Percentiles rank a stretch among this genome's conserved stretches.
These are phyloP conservation scores for Leccinum fibrillosum DNA, from an alignment of 768 basidiomycete species.

Conservation along the genomic window DNA sequence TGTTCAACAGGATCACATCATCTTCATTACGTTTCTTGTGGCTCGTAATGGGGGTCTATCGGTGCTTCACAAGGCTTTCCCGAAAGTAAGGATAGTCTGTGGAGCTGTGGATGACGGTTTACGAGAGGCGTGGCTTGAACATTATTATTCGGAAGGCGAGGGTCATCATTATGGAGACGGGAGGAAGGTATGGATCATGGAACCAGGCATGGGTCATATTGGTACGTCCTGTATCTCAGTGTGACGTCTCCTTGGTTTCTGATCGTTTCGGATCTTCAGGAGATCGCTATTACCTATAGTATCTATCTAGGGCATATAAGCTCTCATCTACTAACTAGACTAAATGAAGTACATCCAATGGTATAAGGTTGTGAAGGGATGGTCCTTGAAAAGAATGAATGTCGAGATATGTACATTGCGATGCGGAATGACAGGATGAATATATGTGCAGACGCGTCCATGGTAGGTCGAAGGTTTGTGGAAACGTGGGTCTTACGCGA, in stretches of 20 bases:
- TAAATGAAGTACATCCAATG: slow-evolving; percentile 1
- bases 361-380: slow-evolving; percentile 8
- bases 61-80: slow-evolving; percentile 80
- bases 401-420: slow-evolving; percentile 13
- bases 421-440: slow-evolving; percentile 4
- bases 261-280: slow-evolving; percentile 21
- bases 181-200: slow-evolving; percentile 75
- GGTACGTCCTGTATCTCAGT: slow-evolving; percentile 40
- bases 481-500: neutral
- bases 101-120: slow-evolving; percentile 79
- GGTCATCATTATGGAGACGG: slow-evolving; percentile 43
- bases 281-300: slow-evolving; percentile 40
- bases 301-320: neutral
- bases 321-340: slow-evolving; percentile 4
- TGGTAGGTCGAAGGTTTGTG: slow-evolving; percentile 5
- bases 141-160: slow-evolving; percentile 46
- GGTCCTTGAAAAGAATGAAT: slow-evolving; percentile 10
- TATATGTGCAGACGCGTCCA: slow-evolving; percentile 1
- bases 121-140: slow-evolving; percentile 69
- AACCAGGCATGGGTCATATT: slow-evolving; percentile 88
- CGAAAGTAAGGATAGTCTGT: slow-evolving; percentile 77
- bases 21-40: slow-evolving; percentile 88
- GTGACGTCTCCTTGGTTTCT: neutral
- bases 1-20: slow-evolving; percentile 75
- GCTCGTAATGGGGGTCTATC: slow-evolving; percentile 78